Conservation (phyloP, 805 yeast genomes). For the Metschnikowia amazonensis region DNA sequence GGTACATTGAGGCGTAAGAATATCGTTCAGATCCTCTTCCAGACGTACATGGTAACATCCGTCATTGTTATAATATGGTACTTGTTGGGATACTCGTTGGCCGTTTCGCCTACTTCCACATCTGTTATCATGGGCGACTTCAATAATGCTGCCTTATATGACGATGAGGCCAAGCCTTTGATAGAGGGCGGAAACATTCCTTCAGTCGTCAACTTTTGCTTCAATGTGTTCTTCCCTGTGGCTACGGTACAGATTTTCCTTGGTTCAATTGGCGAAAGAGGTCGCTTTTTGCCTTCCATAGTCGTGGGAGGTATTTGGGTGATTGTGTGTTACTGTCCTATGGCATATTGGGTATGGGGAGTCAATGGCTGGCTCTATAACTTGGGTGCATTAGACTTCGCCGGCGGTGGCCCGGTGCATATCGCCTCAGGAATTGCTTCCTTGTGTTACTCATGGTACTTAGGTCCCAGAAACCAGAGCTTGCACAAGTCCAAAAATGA, state of each 20-base stretch:
- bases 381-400: slow-evolving; percentile 45
- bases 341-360: slow-evolving; percentile 48
- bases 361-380: slow-evolving; percentile 42
- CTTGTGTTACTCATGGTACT: slow-evolving; percentile 37
- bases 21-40: slow-evolving; percentile 43
- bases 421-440: slow-evolving; percentile 43
- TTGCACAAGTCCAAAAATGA: slow-evolving; percentile 21
- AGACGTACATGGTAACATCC: slow-evolving; percentile 41
- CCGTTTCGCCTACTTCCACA: slow-evolving; percentile 33
- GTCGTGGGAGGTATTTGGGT: slow-evolving; percentile 40
- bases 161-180: slow-evolving; percentile 38
- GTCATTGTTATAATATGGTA: slow-evolving; percentile 41
- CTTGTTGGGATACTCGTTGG: slow-evolving; percentile 44
- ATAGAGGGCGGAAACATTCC: slow-evolving; percentile 47
- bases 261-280: slow-evolving; percentile 43
- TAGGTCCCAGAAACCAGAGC: slow-evolving; percentile 39
- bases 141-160: slow-evolving; percentile 36
- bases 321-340: slow-evolving; percentile 43
- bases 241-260: slow-evolving; percentile 48
- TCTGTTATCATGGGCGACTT: slow-evolving; percentile 34
- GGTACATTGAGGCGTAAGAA: slow-evolving; percentile 41
- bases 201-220: slow-evolving; percentile 42
- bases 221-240: slow-evolving; percentile 44
- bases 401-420: slow-evolving; percentile 51
- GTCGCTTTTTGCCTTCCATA: slow-evolving; percentile 39